Conservation (phyloP, 345 rosid genomes). For the Zanthoxylum bungeanum region DNA sequence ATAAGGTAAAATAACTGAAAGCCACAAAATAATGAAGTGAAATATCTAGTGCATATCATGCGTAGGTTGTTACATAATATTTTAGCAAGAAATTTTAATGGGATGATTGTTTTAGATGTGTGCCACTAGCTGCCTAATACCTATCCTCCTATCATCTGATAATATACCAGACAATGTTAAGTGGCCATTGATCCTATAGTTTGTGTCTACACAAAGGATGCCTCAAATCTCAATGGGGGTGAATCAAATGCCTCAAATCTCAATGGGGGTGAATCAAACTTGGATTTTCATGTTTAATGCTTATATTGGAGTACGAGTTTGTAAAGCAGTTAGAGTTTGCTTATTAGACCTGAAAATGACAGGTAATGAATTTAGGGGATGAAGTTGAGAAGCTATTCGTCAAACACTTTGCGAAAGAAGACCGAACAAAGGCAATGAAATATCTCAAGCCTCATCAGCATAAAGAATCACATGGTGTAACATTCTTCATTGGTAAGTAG, state of each 20-base stretch:
- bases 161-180: slow-evolving; percentile 34
- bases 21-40: slow-evolving; percentile 9
- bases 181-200: slow-evolving; percentile 33
- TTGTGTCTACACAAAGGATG: slow-evolving; percentile 17
- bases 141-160: slow-evolving; percentile 12
- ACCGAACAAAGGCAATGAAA: slow-evolving; percentile 84
- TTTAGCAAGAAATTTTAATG: slow-evolving; percentile 5
- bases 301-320: slow-evolving; percentile 12
- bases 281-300: slow-evolving; percentile 34
- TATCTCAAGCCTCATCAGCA: slow-evolving; percentile 83
- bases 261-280: slow-evolving; percentile 8
- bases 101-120: slow-evolving; percentile 21
- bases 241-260: slow-evolving; percentile 6
- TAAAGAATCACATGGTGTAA: slow-evolving; percentile 77
- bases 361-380: slow-evolving; percentile 79
- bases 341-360: slow-evolving; percentile 42
- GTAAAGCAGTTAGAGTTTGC: slow-evolving; percentile 16
- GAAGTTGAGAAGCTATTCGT: slow-evolving; percentile 86
- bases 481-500: slow-evolving; percentile 89
- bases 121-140: slow-evolving; percentile 28
- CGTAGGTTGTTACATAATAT: slow-evolving; percentile 1
- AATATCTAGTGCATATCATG: neutral
- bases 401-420: slow-evolving; percentile 79
- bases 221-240: slow-evolving; percentile 9
- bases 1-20: slow-evolving; percentile 61